Base-by-base conservation (phyloP, 441 rosid genomes). In the Metrosideros polymorpha region DNA sequence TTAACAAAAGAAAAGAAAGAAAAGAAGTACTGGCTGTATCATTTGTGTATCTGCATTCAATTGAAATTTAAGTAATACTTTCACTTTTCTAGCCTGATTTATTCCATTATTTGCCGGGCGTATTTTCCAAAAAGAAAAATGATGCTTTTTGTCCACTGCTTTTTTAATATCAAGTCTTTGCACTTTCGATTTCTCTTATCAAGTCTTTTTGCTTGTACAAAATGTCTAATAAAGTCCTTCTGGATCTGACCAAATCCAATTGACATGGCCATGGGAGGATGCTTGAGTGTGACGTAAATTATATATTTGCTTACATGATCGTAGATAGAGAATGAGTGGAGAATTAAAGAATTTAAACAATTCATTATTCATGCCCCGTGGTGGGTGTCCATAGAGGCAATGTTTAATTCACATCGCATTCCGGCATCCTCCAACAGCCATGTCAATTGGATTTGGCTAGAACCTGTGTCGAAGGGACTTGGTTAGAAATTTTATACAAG, bases 131-230 rank as follows among this genome's bases (percentile, higher is more conserved):
- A 71, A 22, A 1, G 5, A 22, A 71, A 5, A 54, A 54, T 4
- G 13, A 0, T 6, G 3, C 30, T 66, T 71, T 71, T 1, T 7
- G 15, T 22, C 79, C 1, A 12, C 0, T 35, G 8, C 45, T 66
- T 66, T 19, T 54, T 10, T 35, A 14, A 5, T 22, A 39, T 39
- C 47, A 39, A 39, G 10, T 71, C n/a, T 12, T 2, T 19, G 14
- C 22, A 39, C 10, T 71, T 24, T 71, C 24, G 27, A 39, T 71
- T 71, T 63, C 5, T 35, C 39, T 8, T 2, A 32, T 32, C 47
- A 10, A 35, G 45, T 19, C 79, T 35, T 71, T 71, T 0, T 19
- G 5, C 35, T 66, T 2, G 19, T 12, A 19, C 39, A 18, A 66
- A 17, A 35, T 66, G 79, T 71, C 79, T 10, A 35, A 22, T 71